phyloP scores from a whole-genome alignment of 768 basidiomycete genomes.

The Boletellus emodensis region DNA sequence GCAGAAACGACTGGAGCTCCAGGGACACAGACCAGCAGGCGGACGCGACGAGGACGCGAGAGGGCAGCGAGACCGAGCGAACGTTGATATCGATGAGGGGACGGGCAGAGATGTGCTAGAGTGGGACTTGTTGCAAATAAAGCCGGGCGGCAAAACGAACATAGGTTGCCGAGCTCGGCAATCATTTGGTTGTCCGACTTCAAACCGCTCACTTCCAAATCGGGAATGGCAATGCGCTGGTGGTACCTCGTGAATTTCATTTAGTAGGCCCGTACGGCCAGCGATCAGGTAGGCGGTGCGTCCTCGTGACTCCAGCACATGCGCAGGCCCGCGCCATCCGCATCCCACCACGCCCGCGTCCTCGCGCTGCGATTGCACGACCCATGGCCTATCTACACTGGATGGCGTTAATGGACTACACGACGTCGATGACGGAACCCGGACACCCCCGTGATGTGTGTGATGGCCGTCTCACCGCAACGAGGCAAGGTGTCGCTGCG shows the following conservation, averaged over 20 bases:
- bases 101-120: slow-evolving; percentile 28
- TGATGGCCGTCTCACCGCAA: slow-evolving; percentile 37
- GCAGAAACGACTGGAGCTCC: slow-evolving; percentile 3
- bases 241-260: slow-evolving; percentile 24
- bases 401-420: too few species aligned
- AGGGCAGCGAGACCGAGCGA: slow-evolving; percentile 13
- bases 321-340: slow-evolving; percentile 22
- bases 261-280: slow-evolving; percentile 5
- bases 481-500: slow-evolving; percentile 62
- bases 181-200: slow-evolving; percentile 35
- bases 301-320: slow-evolving; percentile 21
- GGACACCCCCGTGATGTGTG: background rate
- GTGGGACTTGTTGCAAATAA: slow-evolving; percentile 40
- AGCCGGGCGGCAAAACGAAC: slow-evolving; percentile 36
- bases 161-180: slow-evolving; percentile 36
- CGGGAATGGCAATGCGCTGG: slow-evolving; percentile 19
- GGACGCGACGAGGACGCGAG: slow-evolving; percentile 5
- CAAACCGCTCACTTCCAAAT: slow-evolving; percentile 31
- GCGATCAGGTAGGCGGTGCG: slow-evolving; percentile 15
- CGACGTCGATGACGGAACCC: background rate
- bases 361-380: too few species aligned
- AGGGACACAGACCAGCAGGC: background rate
- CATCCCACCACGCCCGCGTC: too few species aligned
- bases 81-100: slow-evolving; percentile 28
- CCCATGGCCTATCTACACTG: too few species aligned